phyloP scores from a whole-genome alignment of 345 rosid genomes.

The Syzygium grande region DNA sequence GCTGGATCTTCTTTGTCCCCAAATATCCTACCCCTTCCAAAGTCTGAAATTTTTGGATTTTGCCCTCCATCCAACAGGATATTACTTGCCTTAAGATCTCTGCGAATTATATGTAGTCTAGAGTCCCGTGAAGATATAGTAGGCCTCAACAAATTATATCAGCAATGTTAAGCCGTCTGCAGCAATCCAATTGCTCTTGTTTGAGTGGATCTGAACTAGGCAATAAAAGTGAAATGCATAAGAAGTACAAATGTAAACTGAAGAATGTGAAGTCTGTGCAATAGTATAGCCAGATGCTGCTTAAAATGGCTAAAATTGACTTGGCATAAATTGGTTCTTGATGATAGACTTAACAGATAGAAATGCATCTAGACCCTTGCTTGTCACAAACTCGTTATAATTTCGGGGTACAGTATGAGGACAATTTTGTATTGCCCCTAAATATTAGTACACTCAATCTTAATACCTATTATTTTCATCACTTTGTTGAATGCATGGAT shows the following conservation, averaged over 20 bases:
- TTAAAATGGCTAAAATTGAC: neutral
- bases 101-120: conserved; percentile 30
- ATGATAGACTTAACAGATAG: conserved; percentile 8
- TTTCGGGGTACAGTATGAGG: neutral
- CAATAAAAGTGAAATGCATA: conserved; percentile 11
- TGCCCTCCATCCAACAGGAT: conserved; percentile 37
- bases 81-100: conserved; percentile 36
- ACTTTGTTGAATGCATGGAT: neutral
- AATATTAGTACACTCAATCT: neutral
- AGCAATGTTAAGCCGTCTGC: conserved; percentile 22
- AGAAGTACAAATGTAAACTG: too few species aligned
- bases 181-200: conserved; percentile 23
- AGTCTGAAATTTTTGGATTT: conserved; percentile 35
- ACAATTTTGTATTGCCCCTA: neutral
- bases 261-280: too few species aligned
- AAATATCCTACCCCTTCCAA: conserved; percentile 34
- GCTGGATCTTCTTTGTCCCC: conserved; percentile 24
- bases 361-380: conserved; percentile 22
- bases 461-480: neutral
- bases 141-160: conserved; percentile 41
- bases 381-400: conserved; percentile 20
- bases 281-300: neutral
- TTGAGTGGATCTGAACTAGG: conserved; percentile 15
- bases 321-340: neutral
- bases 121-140: conserved; percentile 38